Conservation (phyloP, 176 grass and related monocot genomes). For the Sorghum bicolor region DNA sequence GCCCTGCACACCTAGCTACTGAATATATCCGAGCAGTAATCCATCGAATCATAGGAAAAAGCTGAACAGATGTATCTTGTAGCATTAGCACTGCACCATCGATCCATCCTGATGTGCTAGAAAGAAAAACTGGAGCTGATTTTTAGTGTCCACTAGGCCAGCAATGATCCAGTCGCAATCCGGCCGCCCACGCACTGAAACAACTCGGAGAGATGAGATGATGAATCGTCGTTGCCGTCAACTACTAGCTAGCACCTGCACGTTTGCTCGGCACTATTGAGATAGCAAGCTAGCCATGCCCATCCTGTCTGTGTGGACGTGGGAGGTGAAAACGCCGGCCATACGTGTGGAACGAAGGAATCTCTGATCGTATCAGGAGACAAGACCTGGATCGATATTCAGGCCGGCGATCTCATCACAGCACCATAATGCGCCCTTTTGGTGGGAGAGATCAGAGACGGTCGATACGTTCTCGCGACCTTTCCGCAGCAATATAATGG, state of each 20-base stretch:
- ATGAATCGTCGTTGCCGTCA: not conserved
- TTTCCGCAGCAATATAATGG: not conserved
- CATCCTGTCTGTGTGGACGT: not conserved
- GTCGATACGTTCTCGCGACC: not conserved
- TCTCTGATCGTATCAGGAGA: conserved; percentile 45
- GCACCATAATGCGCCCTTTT: not conserved
- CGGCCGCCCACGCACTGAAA: not conserved
- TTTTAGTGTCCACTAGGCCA: not conserved
- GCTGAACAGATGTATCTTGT: not conserved
- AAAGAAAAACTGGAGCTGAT: not conserved
- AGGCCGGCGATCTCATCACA: not conserved
- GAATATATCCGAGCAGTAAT: not conserved
- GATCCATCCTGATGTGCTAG: not conserved
- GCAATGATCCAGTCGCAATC: not conserved
- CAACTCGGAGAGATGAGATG: not conserved
- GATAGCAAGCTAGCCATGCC: not conserved
- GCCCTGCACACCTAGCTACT: too few relatives aligned
- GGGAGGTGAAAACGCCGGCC: too few relatives aligned
- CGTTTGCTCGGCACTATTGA: not conserved
- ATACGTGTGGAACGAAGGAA: not conserved
- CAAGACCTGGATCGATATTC: conserved; percentile 10
- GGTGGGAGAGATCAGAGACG: not conserved
- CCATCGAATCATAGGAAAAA: not conserved
- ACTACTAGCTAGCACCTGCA: not conserved
- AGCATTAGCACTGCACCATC: not conserved